Percentiles rank a stretch among this genome's conserved stretches.
Conservation (phyloP, 1,139 yeast species). For the Candida sp. region DNA sequence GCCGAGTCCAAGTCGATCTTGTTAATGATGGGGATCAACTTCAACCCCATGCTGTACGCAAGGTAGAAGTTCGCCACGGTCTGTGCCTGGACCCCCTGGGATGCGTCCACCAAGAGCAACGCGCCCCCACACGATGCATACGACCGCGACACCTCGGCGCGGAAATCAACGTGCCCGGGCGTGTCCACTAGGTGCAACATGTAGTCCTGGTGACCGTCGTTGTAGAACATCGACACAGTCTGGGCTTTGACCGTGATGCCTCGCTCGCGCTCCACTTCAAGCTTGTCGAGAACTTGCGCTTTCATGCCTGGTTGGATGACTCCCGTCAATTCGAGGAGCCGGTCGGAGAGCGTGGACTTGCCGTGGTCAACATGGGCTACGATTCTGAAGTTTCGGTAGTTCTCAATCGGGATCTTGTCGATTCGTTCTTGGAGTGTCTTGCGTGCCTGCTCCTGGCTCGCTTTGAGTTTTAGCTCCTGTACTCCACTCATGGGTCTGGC, state of each 20-base stretch:
- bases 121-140: constrained; percentile 99
- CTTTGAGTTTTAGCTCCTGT: constrained; percentile 31
- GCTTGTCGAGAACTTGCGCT: constrained; percentile 85
- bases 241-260: constrained; percentile 98
- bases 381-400: constrained; percentile 89
- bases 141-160: constrained; percentile 92
- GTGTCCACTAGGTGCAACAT: constrained; percentile 92
- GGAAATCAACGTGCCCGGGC: constrained; percentile 97
- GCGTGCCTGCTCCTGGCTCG: constrained; percentile 36
- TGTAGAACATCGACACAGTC: constrained; percentile 91
- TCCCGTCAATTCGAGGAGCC: constrained; percentile 86
- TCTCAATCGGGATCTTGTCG: constrained; percentile 73
- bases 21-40: constrained; percentile 87
- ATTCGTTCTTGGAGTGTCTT: constrained; percentile 57
- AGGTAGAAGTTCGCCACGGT: constrained; percentile 95
- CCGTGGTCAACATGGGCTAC: constrained; percentile 99
- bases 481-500: constrained; percentile 10
- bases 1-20: constrained; percentile 93
- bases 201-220: constrained; percentile 73
- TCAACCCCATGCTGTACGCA: constrained; percentile 85
- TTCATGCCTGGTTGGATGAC: constrained; percentile 83
- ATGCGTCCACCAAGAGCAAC: constrained; percentile 85
- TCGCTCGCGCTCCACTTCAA: constrained; percentile 94
- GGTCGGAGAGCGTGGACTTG: constrained; percentile 88
- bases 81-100: constrained; percentile 98